A percentile compares a stretch with the other conserved stretches of the same genome.
phyloP scores from a whole-genome alignment of 257 asterid species.

The Scutellaria minor region DNA sequence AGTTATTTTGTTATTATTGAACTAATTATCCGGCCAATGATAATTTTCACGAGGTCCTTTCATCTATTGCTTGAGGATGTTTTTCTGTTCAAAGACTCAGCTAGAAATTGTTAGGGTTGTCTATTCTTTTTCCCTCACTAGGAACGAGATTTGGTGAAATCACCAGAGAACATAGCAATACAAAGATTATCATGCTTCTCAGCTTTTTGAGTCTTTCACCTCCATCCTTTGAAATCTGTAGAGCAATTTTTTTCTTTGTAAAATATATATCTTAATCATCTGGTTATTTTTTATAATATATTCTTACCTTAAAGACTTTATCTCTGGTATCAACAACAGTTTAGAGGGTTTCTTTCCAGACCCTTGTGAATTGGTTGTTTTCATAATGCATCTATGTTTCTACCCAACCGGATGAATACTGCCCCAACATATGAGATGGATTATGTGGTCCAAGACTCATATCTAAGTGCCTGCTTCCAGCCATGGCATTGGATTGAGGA shows the following conservation, averaged over 20 bases:
- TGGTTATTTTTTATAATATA: background rate
- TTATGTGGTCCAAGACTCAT: background rate
- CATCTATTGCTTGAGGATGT: background rate
- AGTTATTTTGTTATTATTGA: background rate
- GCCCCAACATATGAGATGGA: background rate
- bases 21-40: conserved; percentile 4
- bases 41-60: background rate
- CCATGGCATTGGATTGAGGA: no score
- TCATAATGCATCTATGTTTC: background rate
- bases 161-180: background rate
- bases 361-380: background rate
- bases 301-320: background rate
- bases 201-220: background rate
- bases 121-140: background rate
- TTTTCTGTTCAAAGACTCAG: background rate
- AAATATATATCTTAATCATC: background rate
- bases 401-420: background rate
- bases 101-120: conserved; percentile 1
- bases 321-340: background rate
- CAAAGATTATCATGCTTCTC: background rate
- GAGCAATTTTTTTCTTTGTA: background rate
- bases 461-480: background rate
- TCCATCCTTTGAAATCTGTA: background rate
- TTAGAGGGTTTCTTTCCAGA: background rate
- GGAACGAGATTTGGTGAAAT: background rate